phyloP scores from a whole-genome alignment of 2,329 filamentous ascomycete species.

The Fusarium fujikuroi region DNA sequence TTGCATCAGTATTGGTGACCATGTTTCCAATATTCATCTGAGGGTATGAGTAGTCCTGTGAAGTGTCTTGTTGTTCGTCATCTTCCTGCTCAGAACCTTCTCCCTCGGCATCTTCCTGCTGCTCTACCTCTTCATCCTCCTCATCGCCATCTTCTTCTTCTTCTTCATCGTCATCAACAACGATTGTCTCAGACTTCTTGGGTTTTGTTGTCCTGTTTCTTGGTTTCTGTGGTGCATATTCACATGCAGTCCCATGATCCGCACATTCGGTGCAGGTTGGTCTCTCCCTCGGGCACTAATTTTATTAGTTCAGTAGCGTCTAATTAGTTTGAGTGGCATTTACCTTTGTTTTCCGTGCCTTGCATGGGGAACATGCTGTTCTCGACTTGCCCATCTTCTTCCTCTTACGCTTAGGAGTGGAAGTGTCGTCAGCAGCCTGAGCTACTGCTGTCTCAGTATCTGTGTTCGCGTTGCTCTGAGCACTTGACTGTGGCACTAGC shows the following conservation, averaged over 20 bases:
- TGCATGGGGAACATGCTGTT: constrained; percentile 52
- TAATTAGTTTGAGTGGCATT: background rate
- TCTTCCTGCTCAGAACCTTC: constrained; percentile 30
- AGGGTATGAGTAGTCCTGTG: constrained; percentile 43
- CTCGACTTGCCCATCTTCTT: constrained; percentile 46
- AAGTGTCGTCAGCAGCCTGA: background rate
- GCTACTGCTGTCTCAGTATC: constrained; percentile 8
- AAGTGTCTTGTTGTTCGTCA: constrained; percentile 11
- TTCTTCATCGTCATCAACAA: background rate
- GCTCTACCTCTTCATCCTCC: constrained; percentile 24
- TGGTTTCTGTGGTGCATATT: constrained; percentile 52
- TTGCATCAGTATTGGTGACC: constrained; percentile 39
- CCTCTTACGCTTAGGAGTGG: constrained; percentile 19
- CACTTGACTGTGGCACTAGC: constrained; percentile 43
- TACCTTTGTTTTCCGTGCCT: constrained; percentile 54
- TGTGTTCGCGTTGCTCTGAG: constrained; percentile 20
- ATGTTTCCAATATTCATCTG: constrained; percentile 46
- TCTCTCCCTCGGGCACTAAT: constrained; percentile 54
- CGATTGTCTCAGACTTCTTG: constrained; percentile 22
- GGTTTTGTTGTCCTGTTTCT: constrained; percentile 38
- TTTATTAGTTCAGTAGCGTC: background rate
- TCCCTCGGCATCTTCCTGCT: constrained; percentile 19
- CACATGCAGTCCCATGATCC: constrained; percentile 47
- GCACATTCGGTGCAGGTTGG: constrained; percentile 55
- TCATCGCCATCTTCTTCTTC: constrained; percentile 5